Base-by-base conservation (phyloP, 2,329 filamentous ascomycete genomes). In the Fusarium piperis region DNA sequence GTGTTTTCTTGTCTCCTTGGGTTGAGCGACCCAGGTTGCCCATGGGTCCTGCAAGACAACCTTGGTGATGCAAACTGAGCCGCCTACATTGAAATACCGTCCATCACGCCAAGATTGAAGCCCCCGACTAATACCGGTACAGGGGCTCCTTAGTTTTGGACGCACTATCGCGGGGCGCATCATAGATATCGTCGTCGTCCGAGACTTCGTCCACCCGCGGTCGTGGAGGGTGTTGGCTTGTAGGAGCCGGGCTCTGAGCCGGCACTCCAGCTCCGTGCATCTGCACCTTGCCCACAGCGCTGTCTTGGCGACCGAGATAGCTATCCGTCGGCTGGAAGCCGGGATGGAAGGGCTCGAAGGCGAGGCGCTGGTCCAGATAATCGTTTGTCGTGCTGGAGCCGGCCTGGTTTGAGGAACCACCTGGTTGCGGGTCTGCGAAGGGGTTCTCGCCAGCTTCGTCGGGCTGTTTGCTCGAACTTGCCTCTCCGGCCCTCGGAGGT, bases 111-210 rank as follows among this genome's bases (percentile, higher is more conserved):
- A 28, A 30, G 18, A 32, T 10, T 35, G 48, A 56, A 32, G 10
- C 51, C 23, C 30, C 30, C 15, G 6, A 51, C 56, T 74, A 81
- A 61, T 82, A 81, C 46, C 79, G 79, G 62, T 81, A 79, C 41
- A 78, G 64, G 20, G 82, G 79, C 48, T 82, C 78, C 65, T 83
- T 83, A 61, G 74, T 78, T 72, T 80, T 83, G 20, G 79, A 75
- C 16, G 78, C 76, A n/a, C 81, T 77, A 33, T 66, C 68, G 28
- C 33, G 56, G 33, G 69, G 69, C 41, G 69, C 69, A 46, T 82
- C 80, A 61, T 85, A 85, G 41, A 84, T 73, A 55, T 84, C 81
- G 35, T 83, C 81, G 36, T 81, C 78, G 38, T 80, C 78, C 4
- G 76, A 78, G 30, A 76, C 75, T n/a, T 80, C 77, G 15, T 73